These are phyloP conservation scores for Colletotrichum tropicale DNA, from an alignment of 2,329 filamentous ascomycete genomes.

Conservation along the genomic window DNA sequence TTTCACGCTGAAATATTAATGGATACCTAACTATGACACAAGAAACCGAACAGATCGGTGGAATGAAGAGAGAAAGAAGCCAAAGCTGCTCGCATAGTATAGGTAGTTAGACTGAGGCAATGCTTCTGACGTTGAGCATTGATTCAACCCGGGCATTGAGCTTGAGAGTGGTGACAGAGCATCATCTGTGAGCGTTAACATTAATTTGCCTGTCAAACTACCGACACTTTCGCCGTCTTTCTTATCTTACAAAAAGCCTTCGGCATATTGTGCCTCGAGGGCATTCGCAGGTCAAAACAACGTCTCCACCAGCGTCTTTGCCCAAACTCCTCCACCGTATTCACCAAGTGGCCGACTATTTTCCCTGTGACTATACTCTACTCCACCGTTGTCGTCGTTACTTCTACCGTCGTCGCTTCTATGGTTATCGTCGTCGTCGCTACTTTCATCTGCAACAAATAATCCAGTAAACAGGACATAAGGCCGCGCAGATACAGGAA, in stretches of 20 bases:
- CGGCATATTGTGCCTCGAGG: not conserved
- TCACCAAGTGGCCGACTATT: not conserved
- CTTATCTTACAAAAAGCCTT: not conserved
- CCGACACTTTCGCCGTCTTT: too few species aligned
- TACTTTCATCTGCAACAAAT: too few species aligned
- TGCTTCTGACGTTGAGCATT: accelerated
- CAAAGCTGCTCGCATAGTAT: not conserved
- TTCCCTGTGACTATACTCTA: too few species aligned
- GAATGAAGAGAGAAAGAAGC: accelerated
- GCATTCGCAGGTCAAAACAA: not conserved
- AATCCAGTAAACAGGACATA: too few species aligned
- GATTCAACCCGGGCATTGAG: not conserved
- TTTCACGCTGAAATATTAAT: not conserved
- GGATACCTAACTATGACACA: not conserved
- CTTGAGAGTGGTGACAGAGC: accelerated
- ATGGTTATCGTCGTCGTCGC: too few species aligned
- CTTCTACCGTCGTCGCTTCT: too few species aligned
- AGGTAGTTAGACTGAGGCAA: accelerated
- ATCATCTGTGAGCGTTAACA: too few species aligned
- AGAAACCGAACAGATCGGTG: not conserved
- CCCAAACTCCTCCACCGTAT: not conserved
- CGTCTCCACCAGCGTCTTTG: not conserved
- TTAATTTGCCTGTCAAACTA: too few species aligned
- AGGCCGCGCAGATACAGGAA: too few species aligned
- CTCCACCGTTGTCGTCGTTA: too few species aligned